These are phyloP conservation scores for Amauroascus niger DNA, from an alignment of 2,329 filamentous ascomycete genomes.

Conservation along the genomic window DNA sequence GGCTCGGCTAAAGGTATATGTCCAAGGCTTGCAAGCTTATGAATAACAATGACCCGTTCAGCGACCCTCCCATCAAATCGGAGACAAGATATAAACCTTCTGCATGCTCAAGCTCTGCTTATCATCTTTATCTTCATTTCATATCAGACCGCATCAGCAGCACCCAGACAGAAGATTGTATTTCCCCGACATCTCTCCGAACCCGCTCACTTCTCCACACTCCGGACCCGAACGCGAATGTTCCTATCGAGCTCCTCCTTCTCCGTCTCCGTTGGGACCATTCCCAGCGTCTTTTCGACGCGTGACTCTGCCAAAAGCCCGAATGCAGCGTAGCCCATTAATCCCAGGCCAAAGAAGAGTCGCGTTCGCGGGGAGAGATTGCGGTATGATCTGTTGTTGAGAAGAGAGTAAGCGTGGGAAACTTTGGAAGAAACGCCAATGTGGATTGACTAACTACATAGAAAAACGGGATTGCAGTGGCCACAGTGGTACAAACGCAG, in stretches of 20 bases:
- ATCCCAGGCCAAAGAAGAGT: slow-evolving; percentile 58
- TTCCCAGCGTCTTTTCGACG: slow-evolving; percentile 62
- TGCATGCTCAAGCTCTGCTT: too few species aligned
- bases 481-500: too few species aligned
- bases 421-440: not conserved
- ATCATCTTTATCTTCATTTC: too few species aligned
- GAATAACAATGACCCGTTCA: too few species aligned
- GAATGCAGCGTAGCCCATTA: slow-evolving; percentile 65
- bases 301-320: slow-evolving; percentile 66
- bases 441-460: not conserved
- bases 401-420: not conserved
- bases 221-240: slow-evolving; percentile 23
- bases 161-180: too few species aligned
- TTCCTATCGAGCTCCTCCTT: slow-evolving; percentile 52
- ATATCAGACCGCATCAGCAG: too few species aligned
- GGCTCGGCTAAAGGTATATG: too few species aligned
- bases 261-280: slow-evolving; percentile 64
- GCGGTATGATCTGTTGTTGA: slow-evolving; percentile 52
- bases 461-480: too few species aligned
- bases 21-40: too few species aligned
- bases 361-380: slow-evolving; percentile 62
- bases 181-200: too few species aligned
- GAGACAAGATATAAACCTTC: too few species aligned
- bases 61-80: too few species aligned
- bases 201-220: slow-evolving; percentile 18